Percentiles rank a stretch among this genome's conserved stretches.
Conservation (phyloP, 2,329 filamentous ascomycete species). For the Claviceps cyperi region DNA sequence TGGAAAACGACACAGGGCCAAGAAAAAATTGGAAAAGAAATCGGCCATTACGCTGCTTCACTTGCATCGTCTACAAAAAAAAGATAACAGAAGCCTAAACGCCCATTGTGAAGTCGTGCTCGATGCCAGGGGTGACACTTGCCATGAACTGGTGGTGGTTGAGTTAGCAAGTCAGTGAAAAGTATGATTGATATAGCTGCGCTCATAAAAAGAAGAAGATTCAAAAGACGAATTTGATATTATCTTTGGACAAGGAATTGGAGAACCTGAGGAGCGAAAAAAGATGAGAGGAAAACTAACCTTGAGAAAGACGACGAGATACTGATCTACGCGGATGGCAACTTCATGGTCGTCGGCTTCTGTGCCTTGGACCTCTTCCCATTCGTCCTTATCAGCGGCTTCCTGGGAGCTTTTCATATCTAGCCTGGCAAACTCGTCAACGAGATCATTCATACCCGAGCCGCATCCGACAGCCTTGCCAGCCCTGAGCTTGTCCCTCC, state of each 20-base stretch:
- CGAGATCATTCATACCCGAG: constrained; percentile 67
- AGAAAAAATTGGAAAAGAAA: not conserved
- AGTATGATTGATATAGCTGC: too few species aligned
- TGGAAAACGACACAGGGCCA: too few species aligned
- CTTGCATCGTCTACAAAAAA: too few species aligned
- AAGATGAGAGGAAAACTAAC: constrained; percentile 23
- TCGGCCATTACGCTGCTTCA: not conserved
- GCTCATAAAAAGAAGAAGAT: not conserved
- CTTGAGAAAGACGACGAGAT: constrained; percentile 76
- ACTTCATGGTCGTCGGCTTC: constrained; percentile 56
- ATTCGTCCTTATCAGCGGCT: constrained; percentile 41
- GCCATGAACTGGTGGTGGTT: constrained; percentile 47
- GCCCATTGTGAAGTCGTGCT: constrained; percentile 96
- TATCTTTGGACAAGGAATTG: too few species aligned
- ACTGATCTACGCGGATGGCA: constrained; percentile 77
- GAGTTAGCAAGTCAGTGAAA: not conserved
- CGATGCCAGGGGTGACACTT: constrained; percentile 89
- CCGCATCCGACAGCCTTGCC: constrained; percentile 32
- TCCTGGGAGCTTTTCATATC: constrained; percentile 39
- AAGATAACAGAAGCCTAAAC: constrained; percentile 36
- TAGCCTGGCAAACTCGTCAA: constrained; percentile 61
- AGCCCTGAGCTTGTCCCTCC: constrained; percentile 64
- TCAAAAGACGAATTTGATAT: too few species aligned
- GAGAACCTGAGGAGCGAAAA: too few species aligned
- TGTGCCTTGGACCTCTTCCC: constrained; percentile 48